These are phyloP conservation scores for Periconia digitata DNA, from an alignment of 2,329 filamentous ascomycete species.

Conservation along the genomic window DNA sequence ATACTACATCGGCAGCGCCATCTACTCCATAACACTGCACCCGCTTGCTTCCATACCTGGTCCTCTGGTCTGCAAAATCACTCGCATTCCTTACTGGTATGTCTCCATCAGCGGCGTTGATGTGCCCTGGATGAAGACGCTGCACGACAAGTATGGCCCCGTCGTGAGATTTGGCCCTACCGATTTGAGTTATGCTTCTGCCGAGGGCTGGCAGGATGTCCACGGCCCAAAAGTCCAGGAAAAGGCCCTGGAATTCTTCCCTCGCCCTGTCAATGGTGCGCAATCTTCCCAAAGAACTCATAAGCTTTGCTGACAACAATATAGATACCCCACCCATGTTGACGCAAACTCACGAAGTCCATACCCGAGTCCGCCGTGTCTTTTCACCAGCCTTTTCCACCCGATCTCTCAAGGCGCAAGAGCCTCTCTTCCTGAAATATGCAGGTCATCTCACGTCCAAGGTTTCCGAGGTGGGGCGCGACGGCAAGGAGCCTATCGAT, in stretches of 20 bases:
- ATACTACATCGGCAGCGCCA: too few relatives aligned
- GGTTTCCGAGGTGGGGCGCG: constrained; percentile 33
- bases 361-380: constrained; percentile 42
- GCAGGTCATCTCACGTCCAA: constrained; percentile 44
- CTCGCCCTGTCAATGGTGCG: not conserved
- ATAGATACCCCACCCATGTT: constrained; percentile 21
- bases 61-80: constrained; percentile 40
- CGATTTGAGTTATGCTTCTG: constrained; percentile 44
- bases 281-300: too few relatives aligned
- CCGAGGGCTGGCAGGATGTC: constrained; percentile 39
- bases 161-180: constrained; percentile 46
- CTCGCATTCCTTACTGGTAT: constrained; percentile 36
- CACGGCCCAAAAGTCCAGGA: constrained; percentile 25
- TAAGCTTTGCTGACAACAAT: constrained; percentile 20
- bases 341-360: constrained; percentile 37
- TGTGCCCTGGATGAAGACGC: constrained; percentile 20
- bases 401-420: constrained; percentile 45
- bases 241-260: not conserved
- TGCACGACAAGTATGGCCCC: constrained; percentile 46
- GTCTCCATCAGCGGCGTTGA: constrained; percentile 23
- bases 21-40: constrained; percentile 46
- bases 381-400: constrained; percentile 48
- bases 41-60: constrained; percentile 49
- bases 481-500: constrained; percentile 36
- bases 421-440: constrained; percentile 45